Conservation (phyloP, 1,139 yeast species). For the Debaryomyces psychrophilus region DNA sequence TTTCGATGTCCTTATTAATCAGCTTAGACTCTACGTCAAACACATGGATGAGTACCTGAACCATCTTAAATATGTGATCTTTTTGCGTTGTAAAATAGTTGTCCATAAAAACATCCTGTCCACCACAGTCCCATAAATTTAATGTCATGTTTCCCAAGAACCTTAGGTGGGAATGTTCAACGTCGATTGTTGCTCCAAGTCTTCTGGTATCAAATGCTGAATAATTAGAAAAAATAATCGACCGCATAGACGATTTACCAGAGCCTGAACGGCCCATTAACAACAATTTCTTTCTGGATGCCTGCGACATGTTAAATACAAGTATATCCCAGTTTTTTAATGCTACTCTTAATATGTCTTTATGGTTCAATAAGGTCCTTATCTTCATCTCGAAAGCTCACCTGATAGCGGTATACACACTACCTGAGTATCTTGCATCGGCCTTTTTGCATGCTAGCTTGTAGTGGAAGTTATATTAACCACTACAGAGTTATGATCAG, state of each 20-base stretch:
- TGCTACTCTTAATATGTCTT: not conserved
- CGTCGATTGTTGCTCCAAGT: constrained; percentile 96
- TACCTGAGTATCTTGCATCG: not conserved
- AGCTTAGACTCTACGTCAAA: constrained; percentile 95
- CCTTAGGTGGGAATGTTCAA: constrained; percentile 91
- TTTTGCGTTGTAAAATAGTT: constrained; percentile 85
- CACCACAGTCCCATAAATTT: constrained; percentile 98
- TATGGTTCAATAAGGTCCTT: not conserved
- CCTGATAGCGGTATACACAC: not conserved
- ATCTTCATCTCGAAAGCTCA: not conserved
- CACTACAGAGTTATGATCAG: not conserved
- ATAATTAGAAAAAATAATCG: constrained; percentile 91
- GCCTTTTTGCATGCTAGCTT: not conserved
- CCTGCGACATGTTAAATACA: constrained; percentile 25
- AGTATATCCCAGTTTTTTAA: not conserved
- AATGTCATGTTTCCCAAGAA: constrained; percentile 94
- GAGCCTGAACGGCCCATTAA: constrained; percentile 93
- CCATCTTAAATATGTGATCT: constrained; percentile 93
- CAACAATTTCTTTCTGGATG: constrained; percentile 48
- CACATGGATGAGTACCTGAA: constrained; percentile 95
- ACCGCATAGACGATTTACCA: constrained; percentile 96
- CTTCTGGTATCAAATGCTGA: constrained; percentile 96
- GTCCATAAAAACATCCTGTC: constrained; percentile 96
- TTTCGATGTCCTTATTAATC: constrained; percentile 90
- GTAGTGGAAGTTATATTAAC: too few species aligned